Conservation (phyloP, 495 filamentous ascomycete genomes). For the Aspergillus coremiiformis region DNA sequence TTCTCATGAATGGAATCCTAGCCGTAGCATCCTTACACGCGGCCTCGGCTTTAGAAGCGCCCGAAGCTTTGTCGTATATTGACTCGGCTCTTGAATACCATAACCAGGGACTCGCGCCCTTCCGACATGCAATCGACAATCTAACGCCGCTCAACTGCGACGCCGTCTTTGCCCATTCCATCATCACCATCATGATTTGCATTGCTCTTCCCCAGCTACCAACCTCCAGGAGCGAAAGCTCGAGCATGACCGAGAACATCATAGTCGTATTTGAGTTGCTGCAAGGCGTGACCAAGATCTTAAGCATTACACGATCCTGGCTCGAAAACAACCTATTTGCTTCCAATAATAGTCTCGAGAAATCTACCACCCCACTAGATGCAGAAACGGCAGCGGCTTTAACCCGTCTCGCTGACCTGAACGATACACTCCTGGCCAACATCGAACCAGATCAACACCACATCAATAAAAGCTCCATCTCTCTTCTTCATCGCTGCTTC, state of each 20-base stretch:
- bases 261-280: constrained; percentile 31
- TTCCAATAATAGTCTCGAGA: constrained; percentile 12
- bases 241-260: constrained; percentile 33
- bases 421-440: constrained; percentile 17
- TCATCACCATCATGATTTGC: constrained; percentile 41
- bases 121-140: constrained; percentile 38
- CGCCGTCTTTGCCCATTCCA: constrained; percentile 46
- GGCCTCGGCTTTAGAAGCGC: constrained; percentile 30
- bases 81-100: constrained; percentile 45
- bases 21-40: constrained; percentile 48
- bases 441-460: constrained; percentile 21
- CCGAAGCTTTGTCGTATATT: constrained; percentile 38
- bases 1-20: constrained; percentile 49
- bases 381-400: constrained; percentile 21
- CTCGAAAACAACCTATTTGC: constrained; percentile 24
- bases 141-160: constrained; percentile 42
- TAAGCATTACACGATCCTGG: constrained; percentile 26
- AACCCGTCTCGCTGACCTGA: constrained; percentile 19
- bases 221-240: constrained; percentile 22
- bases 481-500: constrained; percentile 25
- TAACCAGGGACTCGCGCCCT: constrained; percentile 39
- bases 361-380: constrained; percentile 12
- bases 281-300: constrained; percentile 32
- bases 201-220: constrained; percentile 41
- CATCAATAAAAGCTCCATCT: constrained; percentile 27